phyloP scores from a whole-genome alignment of 331 rosid species.

The Arachis monticola region DNA sequence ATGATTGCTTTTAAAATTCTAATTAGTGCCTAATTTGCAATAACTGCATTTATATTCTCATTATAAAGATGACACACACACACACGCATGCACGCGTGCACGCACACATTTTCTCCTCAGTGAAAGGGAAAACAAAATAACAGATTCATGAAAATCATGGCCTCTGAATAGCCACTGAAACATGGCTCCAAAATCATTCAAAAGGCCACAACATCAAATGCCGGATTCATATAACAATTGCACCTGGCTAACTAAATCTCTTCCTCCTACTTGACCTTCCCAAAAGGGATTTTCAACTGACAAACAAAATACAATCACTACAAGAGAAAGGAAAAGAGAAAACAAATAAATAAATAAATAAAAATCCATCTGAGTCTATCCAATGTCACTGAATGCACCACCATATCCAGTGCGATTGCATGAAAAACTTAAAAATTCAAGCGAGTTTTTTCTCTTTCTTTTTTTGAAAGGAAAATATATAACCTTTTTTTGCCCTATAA shows the following conservation, averaged over 20 bases:
- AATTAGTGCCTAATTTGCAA: constrained; percentile 20
- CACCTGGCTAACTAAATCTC: not conserved
- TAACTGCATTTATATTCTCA: constrained; percentile 14
- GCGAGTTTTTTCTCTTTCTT: not conserved
- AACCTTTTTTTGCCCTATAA: not conserved
- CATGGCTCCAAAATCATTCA: not conserved
- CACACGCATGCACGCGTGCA: too few species aligned
- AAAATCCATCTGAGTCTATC: not conserved
- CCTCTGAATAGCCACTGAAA: not conserved
- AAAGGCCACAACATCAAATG: not conserved
- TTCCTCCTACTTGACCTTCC: not conserved
- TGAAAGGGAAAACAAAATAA: not conserved
- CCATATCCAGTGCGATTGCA: not conserved
- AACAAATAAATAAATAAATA: not conserved
- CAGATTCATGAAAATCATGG: not conserved
- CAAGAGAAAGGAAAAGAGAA: constrained; percentile 3
- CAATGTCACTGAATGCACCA: not conserved
- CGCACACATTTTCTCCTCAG: not conserved
- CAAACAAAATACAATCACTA: not conserved
- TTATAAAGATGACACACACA: not conserved
- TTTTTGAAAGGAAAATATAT: not conserved
- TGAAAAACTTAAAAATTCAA: not conserved
- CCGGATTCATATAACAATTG: not conserved
- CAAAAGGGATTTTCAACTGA: not conserved
- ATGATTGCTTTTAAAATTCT: constrained; percentile 10